phyloP scores from a whole-genome alignment of 495 filamentous ascomycete species.

The Talaromyces borbonicus region DNA sequence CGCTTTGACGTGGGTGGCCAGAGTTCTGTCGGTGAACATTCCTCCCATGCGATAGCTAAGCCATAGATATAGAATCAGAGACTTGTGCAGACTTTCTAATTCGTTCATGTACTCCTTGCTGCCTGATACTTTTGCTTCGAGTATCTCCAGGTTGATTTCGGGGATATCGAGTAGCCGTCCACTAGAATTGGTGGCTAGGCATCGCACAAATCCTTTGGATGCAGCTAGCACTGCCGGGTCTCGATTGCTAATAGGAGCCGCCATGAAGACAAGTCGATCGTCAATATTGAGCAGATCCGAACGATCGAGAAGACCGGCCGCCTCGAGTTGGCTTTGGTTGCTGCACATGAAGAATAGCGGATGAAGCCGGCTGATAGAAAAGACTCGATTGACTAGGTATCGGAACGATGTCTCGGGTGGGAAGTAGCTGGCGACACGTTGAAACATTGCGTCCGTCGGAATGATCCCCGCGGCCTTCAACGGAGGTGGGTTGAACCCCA shows the following conservation, averaged over 20 bases:
- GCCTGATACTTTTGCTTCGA: slow-evolving; percentile 42
- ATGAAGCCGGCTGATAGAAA: slow-evolving; percentile 51
- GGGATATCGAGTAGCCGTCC: slow-evolving; percentile 58
- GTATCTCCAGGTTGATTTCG: slow-evolving; percentile 53
- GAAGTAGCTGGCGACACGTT: slow-evolving; percentile 68
- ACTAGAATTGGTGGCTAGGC: slow-evolving; percentile 52
- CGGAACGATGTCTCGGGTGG: slow-evolving; percentile 64
- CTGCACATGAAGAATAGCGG: slow-evolving; percentile 65
- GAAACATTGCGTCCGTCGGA: slow-evolving; percentile 54
- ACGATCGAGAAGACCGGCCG: slow-evolving; percentile 60
- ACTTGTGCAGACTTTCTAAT: slow-evolving; percentile 71
- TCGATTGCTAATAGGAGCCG: slow-evolving; percentile 45
- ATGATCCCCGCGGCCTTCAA: slow-evolving; percentile 65
- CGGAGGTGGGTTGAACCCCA: slow-evolving; percentile 52
- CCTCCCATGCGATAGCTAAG: slow-evolving; percentile 62
- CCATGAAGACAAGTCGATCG: slow-evolving; percentile 68
- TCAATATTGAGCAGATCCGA: slow-evolving; percentile 51
- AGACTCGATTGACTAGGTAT: slow-evolving; percentile 62
- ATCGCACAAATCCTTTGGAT: slow-evolving; percentile 50
- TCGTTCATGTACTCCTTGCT: slow-evolving; percentile 45
- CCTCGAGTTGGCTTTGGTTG: slow-evolving; percentile 43
- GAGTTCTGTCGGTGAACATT: slow-evolving; percentile 64
- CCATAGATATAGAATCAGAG: slow-evolving; percentile 81
- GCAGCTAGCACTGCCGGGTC: slow-evolving; percentile 20
- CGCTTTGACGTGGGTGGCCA: slow-evolving; percentile 71